A percentile compares a stretch with the other conserved stretches of the same genome.
Evolutionary conservation across 345 rosid species (phyloP).

Genomic region (Aquilaria yunnanensis): DNA sequence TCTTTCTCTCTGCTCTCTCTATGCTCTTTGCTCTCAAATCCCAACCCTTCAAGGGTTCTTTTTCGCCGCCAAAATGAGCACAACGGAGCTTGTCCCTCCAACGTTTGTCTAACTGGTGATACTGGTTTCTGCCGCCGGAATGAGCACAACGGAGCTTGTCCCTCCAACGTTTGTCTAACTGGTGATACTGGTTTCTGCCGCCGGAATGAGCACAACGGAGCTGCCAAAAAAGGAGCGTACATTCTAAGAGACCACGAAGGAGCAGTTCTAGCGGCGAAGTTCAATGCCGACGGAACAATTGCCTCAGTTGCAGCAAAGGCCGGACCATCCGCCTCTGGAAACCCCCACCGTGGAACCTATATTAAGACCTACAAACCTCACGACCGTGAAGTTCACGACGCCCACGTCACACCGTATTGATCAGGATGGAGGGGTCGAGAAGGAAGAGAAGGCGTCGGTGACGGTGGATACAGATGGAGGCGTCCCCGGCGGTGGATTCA

Average conservation of each 20-base stretch:
- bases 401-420: slow-evolving; percentile 76
- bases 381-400: slow-evolving; percentile 95
- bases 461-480: too few relatives aligned
- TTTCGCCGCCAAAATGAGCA: too few relatives aligned
- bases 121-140: slow-evolving; percentile 8
- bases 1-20: too few relatives aligned
- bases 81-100: too few relatives aligned
- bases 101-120: background rate
- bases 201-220: slow-evolving; percentile 41
- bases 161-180: background rate
- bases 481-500: too few relatives aligned
- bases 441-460: too few relatives aligned
- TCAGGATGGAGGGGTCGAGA: background rate
- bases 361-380: slow-evolving; percentile 96
- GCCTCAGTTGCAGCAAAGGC: slow-evolving; percentile 90
- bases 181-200: background rate
- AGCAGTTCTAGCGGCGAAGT: slow-evolving; percentile 76
- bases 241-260: slow-evolving; percentile 80
- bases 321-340: slow-evolving; percentile 97
- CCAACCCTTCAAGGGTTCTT: too few relatives aligned
- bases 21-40: too few relatives aligned
- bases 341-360: slow-evolving; percentile 92
- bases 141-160: slow-evolving; percentile 22
- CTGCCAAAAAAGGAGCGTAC: slow-evolving; percentile 57
- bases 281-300: slow-evolving; percentile 88